Evolutionary conservation across 148 eudicot species (phyloP).

Genomic region (Vaccinium macrocarpon): DNA sequence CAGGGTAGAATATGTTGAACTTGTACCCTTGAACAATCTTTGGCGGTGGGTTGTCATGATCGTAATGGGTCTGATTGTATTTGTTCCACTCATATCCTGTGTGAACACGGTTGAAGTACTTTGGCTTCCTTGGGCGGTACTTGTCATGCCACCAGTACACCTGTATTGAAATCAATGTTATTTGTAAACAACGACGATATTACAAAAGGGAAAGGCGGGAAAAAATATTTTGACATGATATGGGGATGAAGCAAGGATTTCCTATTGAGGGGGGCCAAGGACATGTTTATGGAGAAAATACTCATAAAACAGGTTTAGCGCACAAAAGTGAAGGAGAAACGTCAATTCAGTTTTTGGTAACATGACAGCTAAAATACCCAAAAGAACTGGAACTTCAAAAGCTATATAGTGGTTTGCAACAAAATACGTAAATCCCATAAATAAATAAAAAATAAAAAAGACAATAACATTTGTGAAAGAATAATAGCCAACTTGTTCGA

Average conservation of each 20-base stretch:
- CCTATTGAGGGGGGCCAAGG: neutral
- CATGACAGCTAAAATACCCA: no score
- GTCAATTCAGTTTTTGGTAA: no score
- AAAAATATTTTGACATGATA: neutral
- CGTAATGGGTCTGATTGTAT: constrained; percentile 97
- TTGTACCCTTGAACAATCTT: constrained; percentile 98
- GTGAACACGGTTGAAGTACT: constrained; percentile 96
- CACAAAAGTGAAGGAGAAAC: neutral
- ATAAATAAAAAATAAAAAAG: no score
- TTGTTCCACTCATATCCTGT: constrained; percentile 99
- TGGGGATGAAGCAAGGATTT: neutral
- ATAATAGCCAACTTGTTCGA: no score
- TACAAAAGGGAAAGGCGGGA: neutral
- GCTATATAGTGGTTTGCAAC: no score
- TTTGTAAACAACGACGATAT: constrained; percentile 6
- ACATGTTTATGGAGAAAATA: neutral
- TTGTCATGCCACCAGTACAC: constrained; percentile 99
- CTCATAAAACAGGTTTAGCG: neutral
- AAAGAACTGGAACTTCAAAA: no score
- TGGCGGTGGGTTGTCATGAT: constrained; percentile 95
- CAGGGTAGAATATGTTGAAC: constrained; percentile 94
- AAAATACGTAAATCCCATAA: no score
- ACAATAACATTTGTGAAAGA: no score
- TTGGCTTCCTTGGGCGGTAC: constrained; percentile 94
- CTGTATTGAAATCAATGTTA: constrained; percentile 34